These are phyloP conservation scores for Exidia glandulosa DNA, from an alignment of 768 basidiomycete species.

Conservation along the genomic window DNA sequence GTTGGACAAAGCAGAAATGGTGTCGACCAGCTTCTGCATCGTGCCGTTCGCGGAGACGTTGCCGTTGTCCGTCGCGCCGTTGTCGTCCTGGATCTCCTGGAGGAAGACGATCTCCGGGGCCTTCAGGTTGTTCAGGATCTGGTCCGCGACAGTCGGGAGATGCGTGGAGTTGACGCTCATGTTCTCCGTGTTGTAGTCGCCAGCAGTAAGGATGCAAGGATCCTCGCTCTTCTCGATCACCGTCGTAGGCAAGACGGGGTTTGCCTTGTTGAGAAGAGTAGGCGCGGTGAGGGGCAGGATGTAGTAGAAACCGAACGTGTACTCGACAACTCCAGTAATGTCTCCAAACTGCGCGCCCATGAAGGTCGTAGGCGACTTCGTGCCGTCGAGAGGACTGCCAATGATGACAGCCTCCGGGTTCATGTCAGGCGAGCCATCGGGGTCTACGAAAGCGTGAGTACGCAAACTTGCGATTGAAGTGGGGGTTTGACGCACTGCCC, in stretches of 20 bases:
- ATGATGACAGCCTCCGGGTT: conserved; percentile 49
- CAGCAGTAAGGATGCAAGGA: conserved; percentile 37
- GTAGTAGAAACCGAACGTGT: conserved; percentile 42
- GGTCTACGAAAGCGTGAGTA: conserved; percentile 20
- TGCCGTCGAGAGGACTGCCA: conserved; percentile 42
- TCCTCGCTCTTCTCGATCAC: conserved; percentile 25
- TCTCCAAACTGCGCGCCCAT: conserved; percentile 37
- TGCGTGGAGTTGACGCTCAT: conserved; percentile 14
- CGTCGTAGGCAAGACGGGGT: conserved; percentile 26
- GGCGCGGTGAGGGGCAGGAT: conserved; percentile 49
- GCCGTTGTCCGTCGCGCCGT: conserved; percentile 6
- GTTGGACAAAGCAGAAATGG: conserved; percentile 29
- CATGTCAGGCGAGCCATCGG: conserved; percentile 39
- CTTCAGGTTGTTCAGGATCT: conserved; percentile 37
- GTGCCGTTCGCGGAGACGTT: conserved; percentile 34
- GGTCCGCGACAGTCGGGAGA: conserved; percentile 36
- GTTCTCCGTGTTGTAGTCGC: conserved; percentile 42
- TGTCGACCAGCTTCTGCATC: conserved; percentile 34
- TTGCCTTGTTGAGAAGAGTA: conserved; percentile 29
- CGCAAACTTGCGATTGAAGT: background rate
- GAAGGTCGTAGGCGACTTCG: conserved; percentile 35
- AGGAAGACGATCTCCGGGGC: conserved; percentile 51
- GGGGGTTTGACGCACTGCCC: conserved; percentile 23
- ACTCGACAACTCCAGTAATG: conserved; percentile 45
- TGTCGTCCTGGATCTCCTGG: conserved; percentile 38